phyloP scores from a whole-genome alignment of 805 yeast species.

The Jamesozyma jinghongensis region DNA sequence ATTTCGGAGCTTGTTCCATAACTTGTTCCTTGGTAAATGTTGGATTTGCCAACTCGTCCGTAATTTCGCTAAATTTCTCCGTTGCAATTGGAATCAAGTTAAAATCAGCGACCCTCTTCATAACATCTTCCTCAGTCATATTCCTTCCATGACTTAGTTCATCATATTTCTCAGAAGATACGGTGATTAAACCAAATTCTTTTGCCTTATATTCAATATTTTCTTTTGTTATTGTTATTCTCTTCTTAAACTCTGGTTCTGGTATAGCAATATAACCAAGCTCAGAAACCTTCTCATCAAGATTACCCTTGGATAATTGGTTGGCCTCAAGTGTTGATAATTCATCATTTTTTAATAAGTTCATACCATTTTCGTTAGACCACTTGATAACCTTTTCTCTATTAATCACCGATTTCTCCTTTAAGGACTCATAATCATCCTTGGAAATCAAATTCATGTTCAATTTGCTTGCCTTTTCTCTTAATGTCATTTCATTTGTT shows the following conservation, averaged over 20 bases:
- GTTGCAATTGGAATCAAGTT: slow-evolving; percentile 27
- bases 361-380: slow-evolving; percentile 9
- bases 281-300: slow-evolving; percentile 11
- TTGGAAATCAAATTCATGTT: slow-evolving; percentile 7
- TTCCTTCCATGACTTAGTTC: not conserved
- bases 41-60: slow-evolving; percentile 24
- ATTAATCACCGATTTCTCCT: not conserved
- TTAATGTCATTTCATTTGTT: not conserved
- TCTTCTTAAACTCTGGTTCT: slow-evolving; percentile 9
- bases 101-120: slow-evolving; percentile 10
- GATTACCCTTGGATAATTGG: slow-evolving; percentile 8
- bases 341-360: slow-evolving; percentile 5
- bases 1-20: slow-evolving; percentile 22
- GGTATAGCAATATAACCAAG: slow-evolving; percentile 16
- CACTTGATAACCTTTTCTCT: slow-evolving; percentile 6
- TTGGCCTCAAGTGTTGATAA: slow-evolving; percentile 4
- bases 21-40: slow-evolving; percentile 17
- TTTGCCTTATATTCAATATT: slow-evolving; percentile 6
- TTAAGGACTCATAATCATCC: not conserved
- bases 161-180: slow-evolving; percentile 3
- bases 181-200: slow-evolving; percentile 11
- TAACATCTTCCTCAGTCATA: slow-evolving; percentile 8
- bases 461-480: not conserved
- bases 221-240: not conserved
- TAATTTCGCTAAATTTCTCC: slow-evolving; percentile 28